phyloP scores from a whole-genome alignment of 2,329 filamentous ascomycete genomes.

The Huntiella savannae region DNA sequence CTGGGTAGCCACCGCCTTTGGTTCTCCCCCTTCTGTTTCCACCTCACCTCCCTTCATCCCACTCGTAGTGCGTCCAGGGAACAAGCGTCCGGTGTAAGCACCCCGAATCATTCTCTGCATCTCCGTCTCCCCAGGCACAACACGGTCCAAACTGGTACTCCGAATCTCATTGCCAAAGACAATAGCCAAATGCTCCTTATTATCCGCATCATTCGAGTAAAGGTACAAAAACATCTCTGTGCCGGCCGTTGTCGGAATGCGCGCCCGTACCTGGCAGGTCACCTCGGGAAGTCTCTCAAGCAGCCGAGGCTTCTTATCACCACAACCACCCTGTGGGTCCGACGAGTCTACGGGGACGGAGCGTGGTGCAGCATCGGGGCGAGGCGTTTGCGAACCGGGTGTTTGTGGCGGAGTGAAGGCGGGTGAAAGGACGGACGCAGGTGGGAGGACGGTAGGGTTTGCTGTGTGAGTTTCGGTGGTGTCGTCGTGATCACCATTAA shows the following conservation, averaged over 20 bases:
- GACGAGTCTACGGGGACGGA: slow-evolving; percentile 42
- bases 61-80: slow-evolving; percentile 65
- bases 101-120: slow-evolving; percentile 85
- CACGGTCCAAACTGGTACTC: slow-evolving; percentile 49
- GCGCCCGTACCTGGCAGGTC: slow-evolving; percentile 82
- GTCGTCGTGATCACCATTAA: slow-evolving; percentile 7
- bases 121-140: slow-evolving; percentile 60
- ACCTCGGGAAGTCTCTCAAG: slow-evolving; percentile 63
- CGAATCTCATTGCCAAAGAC: slow-evolving; percentile 83
- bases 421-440: slow-evolving; percentile 63
- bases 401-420: slow-evolving; percentile 60
- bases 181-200: slow-evolving; percentile 91
- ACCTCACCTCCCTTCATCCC: slow-evolving; percentile 28
- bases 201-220: slow-evolving; percentile 82
- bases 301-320: slow-evolving; percentile 47
- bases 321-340: slow-evolving; percentile 37
- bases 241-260: slow-evolving; percentile 80
- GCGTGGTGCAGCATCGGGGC: slow-evolving; percentile 23
- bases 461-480: background rate
- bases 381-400: slow-evolving; percentile 37
- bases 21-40: slow-evolving; percentile 10
- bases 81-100: slow-evolving; percentile 75
- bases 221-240: slow-evolving; percentile 95
- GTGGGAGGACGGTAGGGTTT: slow-evolving; percentile 19
- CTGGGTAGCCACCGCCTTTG: slow-evolving; percentile 6